Conservation (phyloP, 1,284 basidiomycete species). For the Chalciporus sp. region DNA sequence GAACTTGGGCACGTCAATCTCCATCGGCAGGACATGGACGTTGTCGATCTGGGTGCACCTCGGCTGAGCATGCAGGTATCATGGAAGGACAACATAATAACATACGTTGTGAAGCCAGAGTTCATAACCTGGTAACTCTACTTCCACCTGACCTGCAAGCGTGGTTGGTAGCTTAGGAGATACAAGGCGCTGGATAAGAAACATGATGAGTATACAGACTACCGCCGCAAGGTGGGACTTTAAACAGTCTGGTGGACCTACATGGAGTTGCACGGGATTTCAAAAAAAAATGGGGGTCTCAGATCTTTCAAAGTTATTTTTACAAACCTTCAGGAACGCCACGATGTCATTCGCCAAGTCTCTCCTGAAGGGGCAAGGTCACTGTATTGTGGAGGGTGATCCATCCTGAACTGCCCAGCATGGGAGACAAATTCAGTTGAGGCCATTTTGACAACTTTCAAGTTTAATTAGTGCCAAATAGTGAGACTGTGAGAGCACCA, state of each 20-base stretch:
- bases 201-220: conserved; percentile 10
- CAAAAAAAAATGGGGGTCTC: no score
- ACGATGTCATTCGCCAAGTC: no score
- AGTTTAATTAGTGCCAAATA: no score
- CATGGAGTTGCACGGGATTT: no score
- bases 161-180: conserved; percentile 18
- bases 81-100: background rate
- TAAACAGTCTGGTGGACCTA: background rate
- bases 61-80: background rate
- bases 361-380: no score
- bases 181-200: conserved; percentile 15
- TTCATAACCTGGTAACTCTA: conserved; percentile 28
- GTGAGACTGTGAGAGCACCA: no score
- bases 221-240: background rate
- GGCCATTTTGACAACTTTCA: no score
- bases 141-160: conserved; percentile 7
- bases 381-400: no score
- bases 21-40: conserved; percentile 30
- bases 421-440: no score
- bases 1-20: conserved; percentile 27
- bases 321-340: no score
- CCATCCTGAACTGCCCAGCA: no score
- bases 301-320: no score
- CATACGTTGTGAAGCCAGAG: conserved; percentile 25
- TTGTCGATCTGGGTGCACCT: conserved; percentile 28